Percentiles rank a stretch among this genome's conserved stretches.
phyloP scores from a whole-genome alignment of 805 yeast genomes.

The Kazachstania martiniae region DNA sequence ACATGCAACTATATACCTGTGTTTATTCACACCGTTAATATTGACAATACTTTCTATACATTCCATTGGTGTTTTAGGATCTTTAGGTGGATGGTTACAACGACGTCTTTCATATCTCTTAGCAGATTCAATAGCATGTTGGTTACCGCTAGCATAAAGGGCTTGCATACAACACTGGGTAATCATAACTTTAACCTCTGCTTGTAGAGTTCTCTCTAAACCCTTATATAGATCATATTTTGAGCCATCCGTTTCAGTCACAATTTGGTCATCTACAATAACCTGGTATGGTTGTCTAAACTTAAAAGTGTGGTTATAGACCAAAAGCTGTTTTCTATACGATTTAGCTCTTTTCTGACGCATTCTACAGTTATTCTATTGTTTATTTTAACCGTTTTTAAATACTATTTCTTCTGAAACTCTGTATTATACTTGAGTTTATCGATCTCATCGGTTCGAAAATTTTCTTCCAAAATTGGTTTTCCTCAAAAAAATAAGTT shows the following conservation, averaged over 20 bases:
- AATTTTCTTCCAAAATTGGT: too few relatives aligned
- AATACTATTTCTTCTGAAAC: too few relatives aligned
- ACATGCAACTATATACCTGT: constrained; percentile 80
- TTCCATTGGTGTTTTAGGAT: constrained; percentile 53
- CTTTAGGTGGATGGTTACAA: constrained; percentile 69
- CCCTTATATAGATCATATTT: constrained; percentile 78
- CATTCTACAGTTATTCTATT: too few relatives aligned
- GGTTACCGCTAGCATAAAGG: constrained; percentile 60
- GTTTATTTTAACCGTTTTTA: too few relatives aligned
- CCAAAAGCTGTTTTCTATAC: constrained; percentile 85
- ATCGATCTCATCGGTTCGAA: too few relatives aligned
- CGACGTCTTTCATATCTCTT: constrained; percentile 83
- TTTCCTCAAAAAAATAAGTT: too few relatives aligned
- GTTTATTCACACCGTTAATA: constrained; percentile 72
- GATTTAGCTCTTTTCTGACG: constrained; percentile 94
- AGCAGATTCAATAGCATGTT: constrained; percentile 69
- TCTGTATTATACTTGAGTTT: too few relatives aligned
- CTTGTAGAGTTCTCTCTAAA: constrained; percentile 68
- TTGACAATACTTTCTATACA: constrained; percentile 65
- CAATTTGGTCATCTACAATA: constrained; percentile 70
- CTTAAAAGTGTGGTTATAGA: constrained; percentile 74
- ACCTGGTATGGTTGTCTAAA: constrained; percentile 93
- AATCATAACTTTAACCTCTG: constrained; percentile 78
- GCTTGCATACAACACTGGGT: constrained; percentile 94
- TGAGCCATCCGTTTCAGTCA: constrained; percentile 52